Conservation (phyloP, 768 basidiomycete species). For the Coprinopsis strossmayeri region DNA sequence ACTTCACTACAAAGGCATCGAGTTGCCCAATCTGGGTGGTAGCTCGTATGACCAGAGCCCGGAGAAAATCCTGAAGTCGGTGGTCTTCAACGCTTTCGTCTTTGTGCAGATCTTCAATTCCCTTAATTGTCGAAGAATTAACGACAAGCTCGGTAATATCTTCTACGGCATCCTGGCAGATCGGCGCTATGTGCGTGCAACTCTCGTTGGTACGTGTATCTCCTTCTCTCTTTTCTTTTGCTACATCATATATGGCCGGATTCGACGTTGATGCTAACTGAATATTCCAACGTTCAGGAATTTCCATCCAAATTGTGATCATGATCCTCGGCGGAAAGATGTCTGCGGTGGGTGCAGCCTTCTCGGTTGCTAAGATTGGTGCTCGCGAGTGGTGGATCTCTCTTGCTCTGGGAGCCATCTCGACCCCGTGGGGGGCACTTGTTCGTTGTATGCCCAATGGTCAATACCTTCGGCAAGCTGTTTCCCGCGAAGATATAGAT, state of each 20-base stretch:
- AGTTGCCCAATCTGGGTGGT: conserved; percentile 58
- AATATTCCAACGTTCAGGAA: conserved; percentile 45
- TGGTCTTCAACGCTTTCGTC: conserved; percentile 98
- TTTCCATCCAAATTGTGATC: conserved; percentile 80
- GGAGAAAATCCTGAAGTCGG: conserved; percentile 60
- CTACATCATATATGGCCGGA: too few species aligned
- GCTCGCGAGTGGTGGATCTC: conserved; percentile 94
- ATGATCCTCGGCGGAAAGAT: conserved; percentile 74
- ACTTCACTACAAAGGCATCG: conserved; percentile 79
- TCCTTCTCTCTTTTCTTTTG: too few species aligned
- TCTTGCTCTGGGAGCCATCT: conserved; percentile 77
- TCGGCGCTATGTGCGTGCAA: conserved; percentile 79
- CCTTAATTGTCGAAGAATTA: conserved; percentile 84
- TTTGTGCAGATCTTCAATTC: conserved; percentile 98
- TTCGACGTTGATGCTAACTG: background rate
- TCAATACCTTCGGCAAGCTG: too few species aligned
- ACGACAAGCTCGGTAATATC: conserved; percentile 81
- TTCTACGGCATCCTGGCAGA: conserved; percentile 79
- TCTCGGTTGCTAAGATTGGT: conserved; percentile 74
- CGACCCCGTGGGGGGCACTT: conserved; percentile 81
- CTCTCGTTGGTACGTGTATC: conserved; percentile 65
- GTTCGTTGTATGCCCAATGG: conserved; percentile 77
- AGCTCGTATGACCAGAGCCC: conserved; percentile 28
- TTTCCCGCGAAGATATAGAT: too few species aligned
- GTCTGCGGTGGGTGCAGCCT: conserved; percentile 46